Evolutionary conservation across 2,329 filamentous ascomycete genomes (phyloP), one percentile per base, ranked within the genome.

Genomic region (Chrysoporthe austroafricana): DNA sequence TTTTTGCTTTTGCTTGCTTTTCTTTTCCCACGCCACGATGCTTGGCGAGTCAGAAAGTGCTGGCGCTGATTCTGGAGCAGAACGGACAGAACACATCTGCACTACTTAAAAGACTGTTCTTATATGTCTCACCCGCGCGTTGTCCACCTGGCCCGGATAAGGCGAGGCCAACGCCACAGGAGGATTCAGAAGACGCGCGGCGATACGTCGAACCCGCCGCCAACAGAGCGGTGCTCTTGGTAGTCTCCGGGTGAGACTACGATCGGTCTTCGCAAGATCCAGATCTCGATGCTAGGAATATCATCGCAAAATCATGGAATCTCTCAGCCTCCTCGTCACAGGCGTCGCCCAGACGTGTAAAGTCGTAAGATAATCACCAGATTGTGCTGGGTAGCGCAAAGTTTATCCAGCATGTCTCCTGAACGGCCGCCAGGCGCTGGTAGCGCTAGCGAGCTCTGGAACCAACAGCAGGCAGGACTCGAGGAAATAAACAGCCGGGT

Each of bases 341-440:
- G 13, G 26, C 21, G 21, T 54, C 13, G 50, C 8, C 50, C 32
- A 26, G 50, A 54, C 50, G 32, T 16, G 50, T 26, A 56, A 66
- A 66, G 46, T 66, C 64, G 58, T 66, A 62, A 54, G 64, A 66
- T 66, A 26, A 66, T 66, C 26, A 66, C 48, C 46, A 54, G 64
- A 62, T 62, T 43, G 50, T 8, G 36, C 39, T 62, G 54, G 64
- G 43, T 66, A 62, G 64, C 64, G 57, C 64, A 58, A 66, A 66
- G 36, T 50, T 66, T 44, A 50, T 54, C 21, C 21, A 14, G 32
- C 16, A 34, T 59, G 8, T 11, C 21, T 34, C 57, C 46, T 52
- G 42, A 36, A 21, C 39, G 26, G 36, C 21, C 13, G 34, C 26
- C 48, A 26, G n/a, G 48, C 26, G 32, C 50, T 32, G 13, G 50